These are phyloP conservation scores for Handroanthus guayacan DNA, from an alignment of 257 asterid species.

Conservation along the genomic window DNA sequence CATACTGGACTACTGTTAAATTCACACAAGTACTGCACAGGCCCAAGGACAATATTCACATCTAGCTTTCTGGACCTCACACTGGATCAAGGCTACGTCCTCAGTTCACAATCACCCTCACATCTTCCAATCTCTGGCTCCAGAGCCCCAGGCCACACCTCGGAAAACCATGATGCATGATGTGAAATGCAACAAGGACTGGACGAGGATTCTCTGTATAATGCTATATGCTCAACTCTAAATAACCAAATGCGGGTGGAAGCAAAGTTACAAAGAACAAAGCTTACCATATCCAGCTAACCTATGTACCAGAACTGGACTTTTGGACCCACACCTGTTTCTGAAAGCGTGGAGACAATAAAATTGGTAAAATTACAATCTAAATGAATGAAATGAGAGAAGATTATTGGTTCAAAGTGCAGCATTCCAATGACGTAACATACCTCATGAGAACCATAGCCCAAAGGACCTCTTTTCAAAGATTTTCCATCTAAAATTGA, in stretches of 20 bases:
- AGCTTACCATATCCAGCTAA: slow-evolving; percentile 61
- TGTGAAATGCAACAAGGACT: background rate
- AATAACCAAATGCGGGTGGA: slow-evolving; percentile 29
- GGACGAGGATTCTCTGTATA: slow-evolving; percentile 10
- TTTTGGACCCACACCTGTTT: slow-evolving; percentile 98
- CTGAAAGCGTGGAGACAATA: slow-evolving; percentile 52
- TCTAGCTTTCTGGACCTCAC: background rate
- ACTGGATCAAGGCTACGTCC: slow-evolving; percentile 10
- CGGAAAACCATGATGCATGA: slow-evolving; percentile 1
- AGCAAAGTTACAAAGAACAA: slow-evolving; percentile 26
- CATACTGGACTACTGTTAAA: background rate
- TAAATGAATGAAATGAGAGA: slow-evolving; percentile 10
- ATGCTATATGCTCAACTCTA: slow-evolving; percentile 5
- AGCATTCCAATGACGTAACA: slow-evolving; percentile 36
- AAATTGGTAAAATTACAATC: slow-evolving; percentile 12
- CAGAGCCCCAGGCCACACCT: background rate
- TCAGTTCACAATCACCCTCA: background rate
- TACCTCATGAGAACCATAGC: slow-evolving; percentile 74
- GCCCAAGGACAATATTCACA: slow-evolving; percentile 3
- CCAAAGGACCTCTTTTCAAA: slow-evolving; percentile 67
- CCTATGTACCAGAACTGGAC: slow-evolving; percentile 83
- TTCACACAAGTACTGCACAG: background rate
- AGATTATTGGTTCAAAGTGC: background rate
- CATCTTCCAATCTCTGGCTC: background rate
- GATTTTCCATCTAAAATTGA: slow-evolving; percentile 67